A percentile compares a stretch with the other conserved stretches of the same genome.
These are phyloP conservation scores for Trichosporon sp. DNA, from an alignment of 1,284 basidiomycete genomes.

Conservation along the genomic window DNA sequence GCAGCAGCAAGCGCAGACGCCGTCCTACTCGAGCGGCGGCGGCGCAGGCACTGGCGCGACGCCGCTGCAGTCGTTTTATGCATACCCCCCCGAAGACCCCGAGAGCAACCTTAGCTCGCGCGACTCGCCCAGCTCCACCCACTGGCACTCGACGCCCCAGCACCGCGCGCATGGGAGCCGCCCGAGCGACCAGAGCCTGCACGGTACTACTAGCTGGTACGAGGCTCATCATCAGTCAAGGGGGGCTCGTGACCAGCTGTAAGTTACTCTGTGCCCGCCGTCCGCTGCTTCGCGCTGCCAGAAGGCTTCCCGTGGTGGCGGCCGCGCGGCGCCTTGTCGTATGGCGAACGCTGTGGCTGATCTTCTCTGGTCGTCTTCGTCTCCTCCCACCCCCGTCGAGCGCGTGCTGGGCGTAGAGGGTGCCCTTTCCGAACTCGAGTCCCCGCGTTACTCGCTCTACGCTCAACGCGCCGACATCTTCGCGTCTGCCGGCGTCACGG, in stretches of 20 bases:
- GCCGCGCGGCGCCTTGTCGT: neutral
- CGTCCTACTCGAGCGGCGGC: neutral
- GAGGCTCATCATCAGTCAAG: conserved; percentile 2
- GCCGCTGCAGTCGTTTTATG: neutral
- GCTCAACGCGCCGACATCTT: neutral
- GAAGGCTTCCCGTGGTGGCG: neutral
- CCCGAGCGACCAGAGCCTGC: neutral
- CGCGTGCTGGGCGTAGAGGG: neutral
- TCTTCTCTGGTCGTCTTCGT: neutral
- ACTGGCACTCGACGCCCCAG: neutral
- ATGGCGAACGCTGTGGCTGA: neutral
- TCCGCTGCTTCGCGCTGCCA: neutral
- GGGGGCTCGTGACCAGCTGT: conserved; percentile 2
- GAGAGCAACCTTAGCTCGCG: neutral
- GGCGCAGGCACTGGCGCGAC: neutral
- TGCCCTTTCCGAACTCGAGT: neutral
- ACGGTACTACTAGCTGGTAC: neutral
- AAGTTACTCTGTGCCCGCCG: neutral
- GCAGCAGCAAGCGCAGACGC: neutral
- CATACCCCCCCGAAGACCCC: neutral
- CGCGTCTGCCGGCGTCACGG: neutral
- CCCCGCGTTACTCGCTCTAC: neutral
- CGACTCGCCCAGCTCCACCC: neutral
- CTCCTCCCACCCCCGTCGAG: neutral
- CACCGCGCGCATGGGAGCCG: neutral